Percentiles rank a stretch among this genome's conserved stretches.
These are phyloP conservation scores for Candida ulmi DNA, from an alignment of 805 yeast species.

Conservation along the genomic window DNA sequence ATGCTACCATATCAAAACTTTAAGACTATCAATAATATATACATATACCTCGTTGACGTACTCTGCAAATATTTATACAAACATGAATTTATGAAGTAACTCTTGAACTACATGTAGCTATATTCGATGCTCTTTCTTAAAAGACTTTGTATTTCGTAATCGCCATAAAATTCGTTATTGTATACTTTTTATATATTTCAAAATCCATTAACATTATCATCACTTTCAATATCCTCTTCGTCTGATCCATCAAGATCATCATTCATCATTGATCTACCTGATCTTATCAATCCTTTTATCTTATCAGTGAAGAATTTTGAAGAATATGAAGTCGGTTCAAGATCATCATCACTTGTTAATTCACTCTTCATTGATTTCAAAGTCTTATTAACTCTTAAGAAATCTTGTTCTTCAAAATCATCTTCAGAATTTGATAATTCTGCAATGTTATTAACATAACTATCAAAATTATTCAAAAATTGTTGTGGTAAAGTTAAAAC, in stretches of 20 bases:
- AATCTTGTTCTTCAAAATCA: constrained; percentile 19
- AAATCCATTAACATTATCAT: constrained; percentile 14
- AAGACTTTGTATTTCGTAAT: too few species aligned
- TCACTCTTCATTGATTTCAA: constrained; percentile 7
- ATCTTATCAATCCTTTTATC: constrained; percentile 13
- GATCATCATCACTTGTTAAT: constrained; percentile 7
- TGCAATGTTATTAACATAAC: constrained; percentile 18
- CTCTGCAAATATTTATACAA: too few species aligned
- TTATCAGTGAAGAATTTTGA: constrained; percentile 13
- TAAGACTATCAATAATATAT: too few species aligned
- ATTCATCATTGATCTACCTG: constrained; percentile 5
- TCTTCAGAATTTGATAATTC: constrained; percentile 15
- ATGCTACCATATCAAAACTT: constrained; percentile 5
- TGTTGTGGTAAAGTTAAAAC: constrained; percentile 24
- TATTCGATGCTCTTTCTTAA: too few species aligned
- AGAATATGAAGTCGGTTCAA: background rate
- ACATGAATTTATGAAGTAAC: too few species aligned
- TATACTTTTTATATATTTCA: too few species aligned
- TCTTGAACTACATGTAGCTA: too few species aligned
- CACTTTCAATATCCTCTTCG: constrained; percentile 8
- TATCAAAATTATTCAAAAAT: constrained; percentile 22
- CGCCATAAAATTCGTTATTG: too few species aligned
- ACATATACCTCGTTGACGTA: too few species aligned
- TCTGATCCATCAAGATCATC: constrained; percentile 8
- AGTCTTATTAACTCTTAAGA: constrained; percentile 17